Evolutionary conservation across 257 asterid species (phyloP), one percentile per base, ranked within the genome.

Genomic region (Capsicum pubescens): DNA sequence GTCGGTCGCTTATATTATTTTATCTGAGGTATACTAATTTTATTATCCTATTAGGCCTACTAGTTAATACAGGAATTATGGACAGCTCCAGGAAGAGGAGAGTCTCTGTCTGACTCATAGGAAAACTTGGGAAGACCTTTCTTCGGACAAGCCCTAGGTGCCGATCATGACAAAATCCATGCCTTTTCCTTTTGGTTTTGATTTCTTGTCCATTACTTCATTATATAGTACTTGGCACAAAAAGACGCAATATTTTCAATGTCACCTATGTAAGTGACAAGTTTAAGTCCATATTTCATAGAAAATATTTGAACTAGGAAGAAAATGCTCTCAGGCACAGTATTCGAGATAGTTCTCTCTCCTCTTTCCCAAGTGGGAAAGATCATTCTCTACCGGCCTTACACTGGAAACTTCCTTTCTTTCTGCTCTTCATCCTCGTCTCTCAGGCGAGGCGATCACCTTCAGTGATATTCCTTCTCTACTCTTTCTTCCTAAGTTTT

Each of bases 171-270:
- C 44, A 66, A 66, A 32, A 35, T 66, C n/a, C 14, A 42, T 26
- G 17, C 69, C 72, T 66, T 66, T 8, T 26, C 72, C n/a, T 66
- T 66, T 35, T 66, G n/a, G 46, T 66, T 66, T 66, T 66, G 44
- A 32, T 26, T 66, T 66, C 72, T 66, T 66, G 72, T 66, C 72
- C 72, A 26, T 32, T 66, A 32, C n/a, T 32, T 26, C n/a, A 5
- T 11, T 32, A 32, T 66, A 66, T 66, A 32, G 15, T 11, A 64
- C 44, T 64, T 64, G 10, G 72, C 46, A 66, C 16, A 15, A 66
- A 66, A 66, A 66, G n/a, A 66, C 32, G 46, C 72, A 17, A 32
- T 5, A 4, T 11, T 26, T 66, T 12, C 72, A 66, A 6, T 32
- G 72, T 59, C 10, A 66, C 46, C 32, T 7, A 64, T 64, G 71